Conservation (phyloP, 257 asterid species). For the Fraxinus excelsior region DNA sequence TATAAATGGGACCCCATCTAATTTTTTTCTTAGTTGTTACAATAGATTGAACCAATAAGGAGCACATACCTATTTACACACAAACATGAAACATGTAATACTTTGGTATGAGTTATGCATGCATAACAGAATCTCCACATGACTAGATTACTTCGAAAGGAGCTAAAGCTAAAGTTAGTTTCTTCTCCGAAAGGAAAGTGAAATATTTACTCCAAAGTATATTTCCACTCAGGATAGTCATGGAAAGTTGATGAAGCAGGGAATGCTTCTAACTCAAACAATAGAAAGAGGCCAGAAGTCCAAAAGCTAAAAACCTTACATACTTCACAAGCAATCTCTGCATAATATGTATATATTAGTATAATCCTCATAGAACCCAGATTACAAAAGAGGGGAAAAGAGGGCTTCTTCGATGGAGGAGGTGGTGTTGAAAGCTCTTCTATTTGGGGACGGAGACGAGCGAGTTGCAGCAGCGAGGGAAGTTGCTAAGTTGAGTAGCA, state of each 20-base stretch:
- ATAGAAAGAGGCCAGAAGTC: constrained; percentile 18
- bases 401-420: constrained; percentile 49
- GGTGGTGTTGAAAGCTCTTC: constrained; percentile 66
- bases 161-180: constrained; percentile 35
- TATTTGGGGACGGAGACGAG: constrained; percentile 52
- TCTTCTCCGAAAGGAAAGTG: constrained; percentile 45
- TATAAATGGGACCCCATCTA: background rate
- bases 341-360: constrained; percentile 2
- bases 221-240: constrained; percentile 41
- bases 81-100: background rate
- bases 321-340: constrained; percentile 58
- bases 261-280: constrained; percentile 79
- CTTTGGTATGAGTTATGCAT: background rate
- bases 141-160: constrained; percentile 14
- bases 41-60: too few relatives aligned
- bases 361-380: background rate
- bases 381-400: constrained; percentile 10
- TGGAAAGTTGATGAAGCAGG: constrained; percentile 28
- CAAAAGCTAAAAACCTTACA: constrained; percentile 54
- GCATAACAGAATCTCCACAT: background rate
- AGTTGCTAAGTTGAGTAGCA: constrained; percentile 45
- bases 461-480: constrained; percentile 59
- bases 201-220: constrained; percentile 42
- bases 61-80: background rate
- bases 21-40: too few relatives aligned